phyloP scores from a whole-genome alignment of 805 yeast species.

The Zygosaccharomyces bailii region DNA sequence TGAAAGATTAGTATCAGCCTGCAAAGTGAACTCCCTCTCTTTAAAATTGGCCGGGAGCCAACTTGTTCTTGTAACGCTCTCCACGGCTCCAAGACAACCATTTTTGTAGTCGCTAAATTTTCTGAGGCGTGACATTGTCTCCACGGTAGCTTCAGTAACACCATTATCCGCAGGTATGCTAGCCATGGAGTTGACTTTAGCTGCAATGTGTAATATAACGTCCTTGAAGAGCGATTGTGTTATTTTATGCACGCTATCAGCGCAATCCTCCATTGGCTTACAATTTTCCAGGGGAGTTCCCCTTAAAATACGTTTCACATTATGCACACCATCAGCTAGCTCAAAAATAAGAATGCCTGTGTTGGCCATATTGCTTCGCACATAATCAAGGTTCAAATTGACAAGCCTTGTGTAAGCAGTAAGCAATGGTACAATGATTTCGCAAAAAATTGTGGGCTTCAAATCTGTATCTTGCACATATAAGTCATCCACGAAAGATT shows the following conservation, averaged over 20 bases:
- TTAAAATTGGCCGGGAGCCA: conserved; percentile 61
- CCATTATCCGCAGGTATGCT: conserved; percentile 63
- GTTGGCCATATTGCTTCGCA: conserved; percentile 42
- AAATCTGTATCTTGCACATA: conserved; percentile 36
- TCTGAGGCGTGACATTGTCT: conserved; percentile 62
- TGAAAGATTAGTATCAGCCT: conserved; percentile 10
- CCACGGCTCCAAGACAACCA: conserved; percentile 48
- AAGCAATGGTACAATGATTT: conserved; percentile 37
- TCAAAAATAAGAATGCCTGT: conserved; percentile 58
- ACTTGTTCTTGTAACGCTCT: conserved; percentile 51
- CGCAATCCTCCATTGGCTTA: conserved; percentile 28
- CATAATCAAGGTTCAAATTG: conserved; percentile 38
- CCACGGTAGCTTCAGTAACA: conserved; percentile 69
- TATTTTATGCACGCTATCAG: conserved; percentile 24
- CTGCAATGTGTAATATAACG: conserved; percentile 53
- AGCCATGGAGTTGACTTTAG: conserved; percentile 44
- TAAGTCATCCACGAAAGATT: conserved; percentile 44
- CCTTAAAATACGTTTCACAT: conserved; percentile 35
- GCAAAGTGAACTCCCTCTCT: conserved; percentile 29
- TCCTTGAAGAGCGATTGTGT: conserved; percentile 50
- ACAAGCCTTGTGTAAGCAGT: conserved; percentile 41
- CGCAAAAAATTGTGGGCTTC: conserved; percentile 31
- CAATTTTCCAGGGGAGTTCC: conserved; percentile 27
- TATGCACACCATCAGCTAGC: conserved; percentile 47
- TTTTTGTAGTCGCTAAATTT: conserved; percentile 59